Evolutionary conservation across 192 early-diverging fungal genomes (phyloP).

Genomic region (Gigaspora rosea): DNA sequence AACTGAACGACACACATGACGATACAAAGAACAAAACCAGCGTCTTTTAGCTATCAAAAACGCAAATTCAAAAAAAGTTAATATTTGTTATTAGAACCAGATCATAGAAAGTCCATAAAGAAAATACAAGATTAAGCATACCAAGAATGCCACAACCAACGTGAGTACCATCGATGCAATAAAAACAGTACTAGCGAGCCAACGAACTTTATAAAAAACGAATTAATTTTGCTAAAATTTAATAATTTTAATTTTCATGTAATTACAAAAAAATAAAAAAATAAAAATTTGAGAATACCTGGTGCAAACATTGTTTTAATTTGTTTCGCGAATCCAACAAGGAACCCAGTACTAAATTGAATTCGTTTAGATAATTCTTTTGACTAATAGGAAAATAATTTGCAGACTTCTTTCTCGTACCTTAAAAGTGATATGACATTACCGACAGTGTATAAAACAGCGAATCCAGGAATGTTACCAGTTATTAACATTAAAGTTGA

Average conservation of each 20-base stretch:
- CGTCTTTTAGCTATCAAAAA: conserved; percentile 44
- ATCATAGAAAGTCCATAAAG: neutral
- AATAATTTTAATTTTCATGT: conserved; percentile 26
- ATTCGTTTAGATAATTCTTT: conserved; percentile 15
- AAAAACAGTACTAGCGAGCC: conserved; percentile 76
- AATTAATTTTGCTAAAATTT: conserved; percentile 31
- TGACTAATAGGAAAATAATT: neutral
- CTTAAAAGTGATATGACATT: conserved; percentile 83
- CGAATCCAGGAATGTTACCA: conserved; percentile 73
- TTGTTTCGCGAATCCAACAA: conserved; percentile 85
- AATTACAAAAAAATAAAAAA: neutral
- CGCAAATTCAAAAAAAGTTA: conserved; percentile 7
- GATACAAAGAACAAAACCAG: conserved; percentile 65
- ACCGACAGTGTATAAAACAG: conserved; percentile 87
- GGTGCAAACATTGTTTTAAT: conserved; percentile 82
- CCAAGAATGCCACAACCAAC: conserved; percentile 71
- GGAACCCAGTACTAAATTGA: conserved; percentile 75
- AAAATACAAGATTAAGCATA: conserved; percentile 33
- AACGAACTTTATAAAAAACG: conserved; percentile 63
- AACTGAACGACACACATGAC: conserved; percentile 86
- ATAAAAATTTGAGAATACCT: conserved; percentile 41
- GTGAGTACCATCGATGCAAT: conserved; percentile 68
- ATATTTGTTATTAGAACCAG: conserved; percentile 22
- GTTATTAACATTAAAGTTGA: conserved; percentile 59
- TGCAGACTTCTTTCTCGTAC: conserved; percentile 31